Evolutionary conservation across 768 basidiomycete species (phyloP).

Genomic region (Boletellus sp.): DNA sequence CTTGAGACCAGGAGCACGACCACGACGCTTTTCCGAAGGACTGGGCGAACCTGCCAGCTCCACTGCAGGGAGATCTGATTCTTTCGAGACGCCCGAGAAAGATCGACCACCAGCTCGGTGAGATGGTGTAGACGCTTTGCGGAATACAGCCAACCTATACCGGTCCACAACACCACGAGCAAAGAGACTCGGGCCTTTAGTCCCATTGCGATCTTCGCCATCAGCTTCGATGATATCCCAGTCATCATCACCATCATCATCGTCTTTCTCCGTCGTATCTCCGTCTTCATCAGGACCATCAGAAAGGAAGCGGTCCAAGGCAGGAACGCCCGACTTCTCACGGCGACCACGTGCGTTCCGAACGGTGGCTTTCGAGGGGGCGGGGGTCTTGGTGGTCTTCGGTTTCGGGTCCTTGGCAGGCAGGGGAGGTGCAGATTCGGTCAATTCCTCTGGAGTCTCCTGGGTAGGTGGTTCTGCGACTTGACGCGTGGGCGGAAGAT

Average conservation of each 20-base stretch:
- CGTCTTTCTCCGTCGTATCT: constrained; percentile 40
- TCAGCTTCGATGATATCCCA: constrained; percentile 90
- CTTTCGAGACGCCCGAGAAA: constrained; percentile 56
- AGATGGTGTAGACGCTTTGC: constrained; percentile 70
- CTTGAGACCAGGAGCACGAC: constrained; percentile 62
- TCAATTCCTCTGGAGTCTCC: constrained; percentile 5
- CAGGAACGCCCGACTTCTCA: constrained; percentile 81
- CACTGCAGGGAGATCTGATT: constrained; percentile 41
- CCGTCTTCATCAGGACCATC: constrained; percentile 47
- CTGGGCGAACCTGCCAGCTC: constrained; percentile 43
- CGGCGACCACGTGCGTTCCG: constrained; percentile 46
- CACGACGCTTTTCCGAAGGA: constrained; percentile 55
- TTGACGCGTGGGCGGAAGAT: constrained; percentile 15
- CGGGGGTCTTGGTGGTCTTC: constrained; percentile 21
- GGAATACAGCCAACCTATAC: constrained; percentile 81
- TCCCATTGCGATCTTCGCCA: constrained; percentile 80
- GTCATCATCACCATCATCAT: constrained; percentile 86
- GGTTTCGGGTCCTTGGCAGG: constrained; percentile 33
- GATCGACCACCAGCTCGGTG: constrained; percentile 44
- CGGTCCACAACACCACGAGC: constrained; percentile 90
- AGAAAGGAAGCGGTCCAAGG: constrained; percentile 69
- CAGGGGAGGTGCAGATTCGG: constrained; percentile 25
- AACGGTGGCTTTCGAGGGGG: constrained; percentile 13
- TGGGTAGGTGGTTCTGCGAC: constrained; percentile 9
- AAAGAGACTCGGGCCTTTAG: constrained; percentile 77